A percentile compares a stretch with the other conserved stretches of the same genome.
Evolutionary conservation across 306 rosid genomes (phyloP).

Genomic region (cucumber (Cucumis sativus)): DNA sequence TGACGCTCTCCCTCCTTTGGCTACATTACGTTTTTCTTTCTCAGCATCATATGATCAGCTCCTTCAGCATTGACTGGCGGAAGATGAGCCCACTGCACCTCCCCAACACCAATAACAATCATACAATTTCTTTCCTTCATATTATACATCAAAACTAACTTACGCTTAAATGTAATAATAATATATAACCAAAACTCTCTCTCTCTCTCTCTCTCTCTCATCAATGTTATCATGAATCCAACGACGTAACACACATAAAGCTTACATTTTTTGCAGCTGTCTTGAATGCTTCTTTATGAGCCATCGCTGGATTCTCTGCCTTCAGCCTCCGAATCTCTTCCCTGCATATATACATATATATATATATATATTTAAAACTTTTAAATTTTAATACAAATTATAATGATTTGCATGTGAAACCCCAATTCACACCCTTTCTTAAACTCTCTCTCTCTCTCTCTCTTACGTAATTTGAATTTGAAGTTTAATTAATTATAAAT

Average conservation of each 20-base stretch:
- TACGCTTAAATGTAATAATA: no score
- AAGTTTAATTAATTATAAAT: no score
- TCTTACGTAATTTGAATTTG: no score
- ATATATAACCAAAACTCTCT: no score
- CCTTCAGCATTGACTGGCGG: constrained; percentile 49
- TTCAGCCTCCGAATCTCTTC: constrained; percentile 92
- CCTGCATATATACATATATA: constrained; percentile 16
- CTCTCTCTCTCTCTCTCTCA: no score
- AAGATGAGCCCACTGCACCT: constrained; percentile 76
- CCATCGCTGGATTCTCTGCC: constrained; percentile 69
- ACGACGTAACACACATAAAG: neutral
- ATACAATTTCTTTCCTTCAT: neutral
- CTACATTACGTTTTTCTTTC: neutral
- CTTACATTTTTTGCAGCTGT: constrained; percentile 80
- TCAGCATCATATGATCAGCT: constrained; percentile 16
- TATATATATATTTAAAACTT: no score
- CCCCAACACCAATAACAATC: neutral
- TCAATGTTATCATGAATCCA: no score
- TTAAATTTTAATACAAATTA: no score
- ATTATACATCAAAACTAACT: no score
- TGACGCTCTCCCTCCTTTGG: neutral
- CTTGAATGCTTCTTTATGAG: constrained; percentile 91
- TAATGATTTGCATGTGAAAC: neutral
- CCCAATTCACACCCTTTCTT: no score
- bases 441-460: no score